phyloP scores from a whole-genome alignment of 768 basidiomycete species.

The Suillus occidentalis region DNA sequence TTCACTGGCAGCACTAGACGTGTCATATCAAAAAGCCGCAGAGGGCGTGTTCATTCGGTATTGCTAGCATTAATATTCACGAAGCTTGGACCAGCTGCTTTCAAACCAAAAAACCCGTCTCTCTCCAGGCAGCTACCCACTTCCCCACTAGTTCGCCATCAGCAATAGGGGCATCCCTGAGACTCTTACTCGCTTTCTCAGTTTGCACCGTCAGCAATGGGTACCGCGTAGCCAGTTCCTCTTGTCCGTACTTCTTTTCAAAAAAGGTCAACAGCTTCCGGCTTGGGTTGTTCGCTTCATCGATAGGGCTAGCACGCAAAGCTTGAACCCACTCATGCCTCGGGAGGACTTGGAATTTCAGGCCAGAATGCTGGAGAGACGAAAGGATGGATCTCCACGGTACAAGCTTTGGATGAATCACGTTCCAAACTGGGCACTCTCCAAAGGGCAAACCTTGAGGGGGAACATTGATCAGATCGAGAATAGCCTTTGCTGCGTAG shows the following conservation, averaged over 20 bases:
- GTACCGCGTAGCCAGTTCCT: slow-evolving; percentile 10
- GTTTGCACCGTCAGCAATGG: slow-evolving; percentile 14
- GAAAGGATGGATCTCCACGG: slow-evolving; percentile 42
- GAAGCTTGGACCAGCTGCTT: not conserved
- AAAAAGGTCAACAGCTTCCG: slow-evolving; percentile 26
- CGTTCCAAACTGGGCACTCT: slow-evolving; percentile 23
- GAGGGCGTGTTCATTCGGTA: no score
- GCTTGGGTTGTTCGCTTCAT: slow-evolving; percentile 25
- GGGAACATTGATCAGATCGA: slow-evolving; percentile 39
- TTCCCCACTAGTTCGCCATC: slow-evolving; percentile 36
- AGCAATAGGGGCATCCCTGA: slow-evolving; percentile 16
- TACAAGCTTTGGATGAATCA: slow-evolving; percentile 17
- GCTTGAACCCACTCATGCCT: slow-evolving; percentile 25
- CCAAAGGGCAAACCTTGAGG: not conserved
- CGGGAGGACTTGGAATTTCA: slow-evolving; percentile 27
- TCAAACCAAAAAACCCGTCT: slow-evolving; percentile 36
- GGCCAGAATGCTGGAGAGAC: slow-evolving; percentile 36
- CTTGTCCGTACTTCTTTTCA: slow-evolving; percentile 25
- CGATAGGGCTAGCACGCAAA: slow-evolving; percentile 21
- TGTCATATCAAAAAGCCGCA: not conserved
- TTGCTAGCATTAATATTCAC: not conserved
- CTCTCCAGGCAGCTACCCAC: slow-evolving; percentile 44
- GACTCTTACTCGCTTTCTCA: slow-evolving; percentile 15
- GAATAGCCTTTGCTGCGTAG: slow-evolving; percentile 46
- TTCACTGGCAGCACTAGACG: not conserved